Conservation (phyloP, 164 flowering plant genomes). For the Echeveria elegans region DNA sequence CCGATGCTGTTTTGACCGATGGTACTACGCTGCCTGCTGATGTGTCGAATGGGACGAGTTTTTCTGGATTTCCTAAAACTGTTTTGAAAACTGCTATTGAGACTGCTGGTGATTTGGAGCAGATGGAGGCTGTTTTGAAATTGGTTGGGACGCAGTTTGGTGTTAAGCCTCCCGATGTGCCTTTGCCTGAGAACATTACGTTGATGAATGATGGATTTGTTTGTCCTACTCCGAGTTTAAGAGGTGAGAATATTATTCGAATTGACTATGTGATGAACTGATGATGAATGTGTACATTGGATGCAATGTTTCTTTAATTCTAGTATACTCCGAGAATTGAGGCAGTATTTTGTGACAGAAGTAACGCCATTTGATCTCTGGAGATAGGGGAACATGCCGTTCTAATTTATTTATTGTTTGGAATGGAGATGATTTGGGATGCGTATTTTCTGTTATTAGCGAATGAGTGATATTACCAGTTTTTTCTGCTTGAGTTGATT, state of each 20-base stretch:
- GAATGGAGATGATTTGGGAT: too few relatives aligned
- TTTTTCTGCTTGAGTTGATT: too few relatives aligned
- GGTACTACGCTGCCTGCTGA: constrained; percentile 53
- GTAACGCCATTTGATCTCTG: too few relatives aligned
- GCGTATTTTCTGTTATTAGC: too few relatives aligned
- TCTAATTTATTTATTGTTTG: too few relatives aligned
- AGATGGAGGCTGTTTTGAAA: constrained; percentile 45
- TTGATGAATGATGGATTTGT: constrained; percentile 69
- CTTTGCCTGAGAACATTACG: constrained; percentile 52
- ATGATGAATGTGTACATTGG: too few relatives aligned
- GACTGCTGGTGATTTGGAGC: constrained; percentile 75
- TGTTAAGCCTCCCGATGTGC: constrained; percentile 34
- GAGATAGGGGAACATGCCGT: too few relatives aligned
- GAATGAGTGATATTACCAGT: too few relatives aligned
- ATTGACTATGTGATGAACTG: too few relatives aligned
- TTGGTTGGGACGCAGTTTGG: constrained; percentile 83
- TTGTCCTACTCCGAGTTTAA: constrained; percentile 35
- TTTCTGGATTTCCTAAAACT: constrained; percentile 61
- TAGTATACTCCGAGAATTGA: too few relatives aligned
- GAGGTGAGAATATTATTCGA: constrained; percentile 17
- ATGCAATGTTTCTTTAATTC: too few relatives aligned
- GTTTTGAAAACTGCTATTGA: constrained; percentile 70
- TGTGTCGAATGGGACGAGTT: constrained; percentile 58
- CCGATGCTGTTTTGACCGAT: constrained; percentile 55
- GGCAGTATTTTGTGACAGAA: too few relatives aligned